Base-by-base conservation (phyloP, 805 yeast species). In the Wickerhamomyces chambardii region DNA sequence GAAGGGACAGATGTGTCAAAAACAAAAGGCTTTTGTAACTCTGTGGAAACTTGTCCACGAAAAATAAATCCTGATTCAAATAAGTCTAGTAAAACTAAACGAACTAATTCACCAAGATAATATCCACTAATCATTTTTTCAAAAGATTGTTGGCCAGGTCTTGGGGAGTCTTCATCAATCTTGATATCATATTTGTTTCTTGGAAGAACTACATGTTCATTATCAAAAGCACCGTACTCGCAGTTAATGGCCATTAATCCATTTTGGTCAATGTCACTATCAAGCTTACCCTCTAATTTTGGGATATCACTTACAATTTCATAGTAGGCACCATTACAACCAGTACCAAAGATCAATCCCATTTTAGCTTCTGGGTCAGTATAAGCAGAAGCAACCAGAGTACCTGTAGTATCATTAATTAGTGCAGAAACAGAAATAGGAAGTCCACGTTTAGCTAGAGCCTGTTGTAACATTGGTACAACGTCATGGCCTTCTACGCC, bases 71-170 rank as follows among this genome's bases (percentile, higher is more conserved):
- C 81, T 37, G 73, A 73, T 27, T 67, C 66, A 51, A 75, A 61
- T 47, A 85, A 70, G 45, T 89, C 97, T 17, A 86, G 51, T 51
- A 90, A 64, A 35, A 81, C 72, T 58, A 87, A 68, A 58, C 97
- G 79, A 53, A 89, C 63, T 32, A 90, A 66, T 66, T 90, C 97
- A 54, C 97, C 98, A 54, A 90, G 66, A 63, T 92, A 90, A 66
- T 87, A 85, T 47, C 98, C 98, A 28, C 95, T 84, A 51, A 90
- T 85, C 96, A 90, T 86, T 68, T 90, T 90, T 68, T 90, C 97
- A 60, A 86, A 90, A 36, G 89, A 56, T 64, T 90, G 98, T 67
- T 90, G 95, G 44, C 90, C 87, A 34, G 97, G 97, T 65, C 96
- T 81, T 51, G 97, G 97, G 29, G 95, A 82, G 53, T 83, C 81